Evolutionary conservation across 176 grass and related monocot species (phyloP), one percentile per base, ranked within the genome.

Genomic region (Hsuehochloa calcarea): DNA sequence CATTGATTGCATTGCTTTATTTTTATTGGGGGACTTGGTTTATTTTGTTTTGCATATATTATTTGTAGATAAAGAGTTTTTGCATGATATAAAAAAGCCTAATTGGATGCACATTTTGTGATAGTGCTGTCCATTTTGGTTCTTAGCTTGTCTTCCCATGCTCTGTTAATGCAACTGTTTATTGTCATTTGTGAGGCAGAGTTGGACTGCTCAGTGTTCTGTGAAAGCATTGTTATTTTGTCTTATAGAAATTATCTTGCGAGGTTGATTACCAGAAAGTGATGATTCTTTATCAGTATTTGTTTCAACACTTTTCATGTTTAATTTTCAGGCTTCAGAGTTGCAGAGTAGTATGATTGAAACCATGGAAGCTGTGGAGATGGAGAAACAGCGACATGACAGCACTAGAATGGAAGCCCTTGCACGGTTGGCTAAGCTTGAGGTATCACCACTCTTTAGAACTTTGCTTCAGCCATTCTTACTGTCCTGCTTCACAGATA

Each of bases 341-440:
- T 84, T 98, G 87, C 96, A 94, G 82, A 90, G 26, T 43, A 98
- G 88, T 92, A 98, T 90, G 92, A 93, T 93, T 29, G 91, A 95
- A 81, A 93, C 89, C 10, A 93, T 98, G 90, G 96, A 98, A 67
- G 96, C 96, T 66, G 88, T 93, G 14, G 96, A 98, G 68, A 85
- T 87, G 51, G 96, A 98, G 82, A 98, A 95, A 82, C 84, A 88
- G 65, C 82, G 77, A 41, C 96, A 98, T 75, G 68, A 98, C 47
- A 95, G 91, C 77, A 98, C 96, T 77, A 93, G 93, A 91, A 98
- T 98, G 91, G 93, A 98, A 85, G 93, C 96, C 83, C 85, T 98
- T 78, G 80, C 68, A 46, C 81, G 74, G 16, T 88, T 98, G 60
- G 96, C 93, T 80, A 81, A 82, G 74, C 91, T 95, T 92, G 96